These are phyloP conservation scores for Suillus discolor DNA, from an alignment of 768 basidiomycete genomes.

Conservation along the genomic window DNA sequence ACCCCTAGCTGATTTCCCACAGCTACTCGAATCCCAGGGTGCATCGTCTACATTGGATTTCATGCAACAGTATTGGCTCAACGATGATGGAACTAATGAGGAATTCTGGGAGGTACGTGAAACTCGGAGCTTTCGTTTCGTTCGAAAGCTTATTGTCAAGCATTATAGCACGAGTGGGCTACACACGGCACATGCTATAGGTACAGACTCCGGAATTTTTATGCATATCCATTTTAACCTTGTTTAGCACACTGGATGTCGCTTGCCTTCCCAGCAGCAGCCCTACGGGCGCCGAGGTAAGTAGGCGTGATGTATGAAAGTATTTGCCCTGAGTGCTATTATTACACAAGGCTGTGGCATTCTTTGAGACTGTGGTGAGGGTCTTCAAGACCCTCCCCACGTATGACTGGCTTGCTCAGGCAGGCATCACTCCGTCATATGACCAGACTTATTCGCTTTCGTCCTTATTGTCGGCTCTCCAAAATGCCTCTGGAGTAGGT, in stretches of 20 bases:
- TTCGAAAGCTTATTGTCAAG: slow-evolving; percentile 10
- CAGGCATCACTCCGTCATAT: slow-evolving; percentile 74
- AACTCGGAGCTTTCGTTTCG: not conserved
- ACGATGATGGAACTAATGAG: slow-evolving; percentile 59
- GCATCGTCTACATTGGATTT: slow-evolving; percentile 59
- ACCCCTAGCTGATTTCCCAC: slow-evolving; percentile 1
- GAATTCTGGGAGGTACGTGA: slow-evolving; percentile 66
- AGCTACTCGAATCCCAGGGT: slow-evolving; percentile 62
- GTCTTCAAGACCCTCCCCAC: slow-evolving; percentile 74
- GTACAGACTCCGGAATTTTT: slow-evolving; percentile 11
- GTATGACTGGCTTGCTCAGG: slow-evolving; percentile 66
- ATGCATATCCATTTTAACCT: not conserved
- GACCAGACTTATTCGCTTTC: slow-evolving; percentile 59
- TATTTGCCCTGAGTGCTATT: slow-evolving; percentile 3
- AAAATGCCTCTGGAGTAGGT: slow-evolving; percentile 47
- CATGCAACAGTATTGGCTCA: slow-evolving; percentile 67
- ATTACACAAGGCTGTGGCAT: slow-evolving; percentile 59
- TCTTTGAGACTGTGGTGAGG: slow-evolving; percentile 58
- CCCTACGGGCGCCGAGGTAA: slow-evolving; percentile 64
- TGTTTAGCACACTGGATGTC: slow-evolving; percentile 55
- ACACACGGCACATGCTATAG: slow-evolving; percentile 62
- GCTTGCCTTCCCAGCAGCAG: slow-evolving; percentile 64
- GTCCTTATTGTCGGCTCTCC: slow-evolving; percentile 54
- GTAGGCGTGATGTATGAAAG: slow-evolving; percentile 30
- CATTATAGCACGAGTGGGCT: slow-evolving; percentile 64